phyloP scores from a whole-genome alignment of 306 rosid genomes.

The Pueraria montana region DNA sequence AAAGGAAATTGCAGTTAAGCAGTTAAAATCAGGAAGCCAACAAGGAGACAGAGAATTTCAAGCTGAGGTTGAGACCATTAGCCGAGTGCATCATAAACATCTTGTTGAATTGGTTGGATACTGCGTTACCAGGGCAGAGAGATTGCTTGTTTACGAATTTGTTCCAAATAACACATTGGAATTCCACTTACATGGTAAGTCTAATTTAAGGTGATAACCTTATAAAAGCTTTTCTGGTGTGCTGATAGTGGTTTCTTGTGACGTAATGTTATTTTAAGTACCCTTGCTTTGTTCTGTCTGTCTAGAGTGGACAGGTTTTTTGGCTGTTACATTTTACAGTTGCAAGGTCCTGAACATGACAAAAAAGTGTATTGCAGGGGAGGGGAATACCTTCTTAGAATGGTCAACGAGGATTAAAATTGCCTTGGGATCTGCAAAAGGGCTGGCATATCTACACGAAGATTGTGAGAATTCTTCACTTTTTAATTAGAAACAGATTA shows the following conservation, averaged over 20 bases:
- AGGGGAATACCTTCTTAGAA: slow-evolving; percentile 50
- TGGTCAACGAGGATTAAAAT: slow-evolving; percentile 61
- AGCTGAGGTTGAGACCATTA: slow-evolving; percentile 67
- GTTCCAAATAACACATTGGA: slow-evolving; percentile 67
- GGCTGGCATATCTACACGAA: slow-evolving; percentile 70
- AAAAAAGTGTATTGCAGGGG: slow-evolving; percentile 51
- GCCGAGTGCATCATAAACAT: slow-evolving; percentile 69
- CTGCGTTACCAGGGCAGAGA: slow-evolving; percentile 53
- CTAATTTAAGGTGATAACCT: not conserved
- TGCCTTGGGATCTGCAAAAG: slow-evolving; percentile 67
- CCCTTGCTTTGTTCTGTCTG: not conserved
- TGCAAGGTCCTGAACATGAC: slow-evolving; percentile 29
- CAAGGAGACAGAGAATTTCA: slow-evolving; percentile 70
- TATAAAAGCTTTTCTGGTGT: too few relatives aligned
- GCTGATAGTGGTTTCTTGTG: too few relatives aligned
- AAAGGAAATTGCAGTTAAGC: slow-evolving; percentile 66
- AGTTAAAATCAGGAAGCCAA: slow-evolving; percentile 56
- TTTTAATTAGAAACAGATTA: not conserved
- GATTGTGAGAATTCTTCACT: slow-evolving; percentile 58
- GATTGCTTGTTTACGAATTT: slow-evolving; percentile 65
- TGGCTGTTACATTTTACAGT: slow-evolving; percentile 1
- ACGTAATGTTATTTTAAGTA: not conserved
- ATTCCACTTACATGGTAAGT: slow-evolving; percentile 66
- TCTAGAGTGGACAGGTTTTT: slow-evolving; percentile 9
- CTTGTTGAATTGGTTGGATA: slow-evolving; percentile 64